These are phyloP conservation scores for Phanerochaete sordida DNA, from an alignment of 768 basidiomycete species.

Conservation along the genomic window DNA sequence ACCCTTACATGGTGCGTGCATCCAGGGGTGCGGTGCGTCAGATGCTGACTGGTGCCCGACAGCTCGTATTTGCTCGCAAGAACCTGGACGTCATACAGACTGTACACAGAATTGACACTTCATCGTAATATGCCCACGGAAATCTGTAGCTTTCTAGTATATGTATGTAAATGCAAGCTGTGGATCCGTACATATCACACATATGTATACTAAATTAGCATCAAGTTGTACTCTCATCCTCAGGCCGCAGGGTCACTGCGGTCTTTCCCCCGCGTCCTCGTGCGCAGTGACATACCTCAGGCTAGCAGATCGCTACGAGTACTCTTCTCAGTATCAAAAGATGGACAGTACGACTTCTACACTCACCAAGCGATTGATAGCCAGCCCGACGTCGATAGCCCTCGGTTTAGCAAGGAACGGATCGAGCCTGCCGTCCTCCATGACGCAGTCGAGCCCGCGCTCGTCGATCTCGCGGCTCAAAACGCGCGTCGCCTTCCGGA, in stretches of 20 bases:
- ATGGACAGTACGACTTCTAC: not conserved
- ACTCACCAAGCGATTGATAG: constrained; percentile 16
- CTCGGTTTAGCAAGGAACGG: constrained; percentile 15
- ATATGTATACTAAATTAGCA: not conserved
- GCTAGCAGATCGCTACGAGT: not conserved
- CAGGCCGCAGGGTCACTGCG: too few species aligned
- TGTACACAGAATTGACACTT: constrained; percentile 57
- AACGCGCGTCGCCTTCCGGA: not conserved
- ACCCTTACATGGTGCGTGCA: constrained; percentile 80
- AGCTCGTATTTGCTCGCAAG: constrained; percentile 85
- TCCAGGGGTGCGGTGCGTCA: not conserved
- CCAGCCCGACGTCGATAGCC: constrained; percentile 13
- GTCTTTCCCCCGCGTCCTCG: too few species aligned
- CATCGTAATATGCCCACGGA: not conserved
- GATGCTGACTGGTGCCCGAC: not conserved
- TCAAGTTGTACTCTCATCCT: too few species aligned
- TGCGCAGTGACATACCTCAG: not conserved
- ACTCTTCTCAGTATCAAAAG: not conserved
- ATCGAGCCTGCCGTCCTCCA: constrained; percentile 8
- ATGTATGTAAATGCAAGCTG: not conserved
- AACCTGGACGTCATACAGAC: constrained; percentile 78
- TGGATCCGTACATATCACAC: not conserved
- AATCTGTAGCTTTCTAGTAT: not conserved
- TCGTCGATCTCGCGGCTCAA: not conserved
- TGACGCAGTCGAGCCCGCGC: constrained; percentile 7